phyloP scores from a whole-genome alignment of 805 yeast species.

The Saccharomycopsis babjevae region DNA sequence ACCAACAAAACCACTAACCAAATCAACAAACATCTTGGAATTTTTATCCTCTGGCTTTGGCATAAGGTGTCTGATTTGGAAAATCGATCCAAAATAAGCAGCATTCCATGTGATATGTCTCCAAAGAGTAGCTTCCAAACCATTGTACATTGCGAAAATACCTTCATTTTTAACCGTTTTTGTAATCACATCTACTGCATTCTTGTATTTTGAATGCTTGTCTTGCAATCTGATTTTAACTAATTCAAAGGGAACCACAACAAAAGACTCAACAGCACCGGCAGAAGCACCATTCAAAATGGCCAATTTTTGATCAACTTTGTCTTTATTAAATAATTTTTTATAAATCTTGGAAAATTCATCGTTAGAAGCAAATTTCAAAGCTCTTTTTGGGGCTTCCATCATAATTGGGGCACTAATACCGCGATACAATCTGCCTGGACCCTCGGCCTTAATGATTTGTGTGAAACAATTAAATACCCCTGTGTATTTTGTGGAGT shows the following conservation, averaged over 20 bases:
- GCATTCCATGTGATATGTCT: conserved; percentile 97
- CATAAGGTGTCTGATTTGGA: conserved; percentile 69
- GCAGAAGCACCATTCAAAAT: conserved; percentile 95
- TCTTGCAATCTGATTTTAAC: conserved; percentile 94
- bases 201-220: conserved; percentile 66
- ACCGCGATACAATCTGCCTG: conserved; percentile 78
- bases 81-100: conserved; percentile 92
- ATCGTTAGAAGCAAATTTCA: conserved; percentile 96
- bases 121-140: conserved; percentile 95
- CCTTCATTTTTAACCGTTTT: conserved; percentile 72
- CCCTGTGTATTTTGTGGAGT: conserved; percentile 49
- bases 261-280: conserved; percentile 93
- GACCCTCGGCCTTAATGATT: conserved; percentile 81
- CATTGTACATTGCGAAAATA: conserved; percentile 75
- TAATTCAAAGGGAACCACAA: conserved; percentile 95
- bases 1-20: conserved; percentile 90
- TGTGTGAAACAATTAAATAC: conserved; percentile 76
- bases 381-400: conserved; percentile 99
- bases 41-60: conserved; percentile 66
- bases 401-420: conserved; percentile 91
- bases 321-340: conserved; percentile 52
- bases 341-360: conserved; percentile 87
- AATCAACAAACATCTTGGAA: conserved; percentile 75
- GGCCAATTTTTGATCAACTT: conserved; percentile 74
- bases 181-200: conserved; percentile 73